Percentiles rank a stretch among this genome's conserved stretches.
These are phyloP conservation scores for Ogataea trehaloabstinens DNA, from an alignment of 805 yeast species.

Conservation along the genomic window DNA sequence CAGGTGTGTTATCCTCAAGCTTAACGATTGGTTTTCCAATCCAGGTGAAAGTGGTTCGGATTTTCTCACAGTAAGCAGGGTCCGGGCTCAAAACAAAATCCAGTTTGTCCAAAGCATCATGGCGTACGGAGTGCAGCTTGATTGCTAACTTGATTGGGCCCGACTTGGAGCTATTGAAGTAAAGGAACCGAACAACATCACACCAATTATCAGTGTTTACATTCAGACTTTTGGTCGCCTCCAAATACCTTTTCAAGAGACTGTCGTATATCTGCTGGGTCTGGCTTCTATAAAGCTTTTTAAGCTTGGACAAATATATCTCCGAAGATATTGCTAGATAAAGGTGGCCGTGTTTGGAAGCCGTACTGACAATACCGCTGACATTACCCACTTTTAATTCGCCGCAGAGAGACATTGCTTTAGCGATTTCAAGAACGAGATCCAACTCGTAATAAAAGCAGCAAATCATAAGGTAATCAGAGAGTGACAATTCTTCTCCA, in stretches of 20 bases:
- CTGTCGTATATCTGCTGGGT: slow-evolving; percentile 2
- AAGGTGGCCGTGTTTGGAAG: slow-evolving; percentile 8
- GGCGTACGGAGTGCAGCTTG: neutral
- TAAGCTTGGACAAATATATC: slow-evolving; percentile 1
- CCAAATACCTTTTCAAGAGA: slow-evolving; percentile 3
- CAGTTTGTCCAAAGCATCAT: neutral
- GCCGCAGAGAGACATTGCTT: slow-evolving; percentile 2
- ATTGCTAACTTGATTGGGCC: neutral
- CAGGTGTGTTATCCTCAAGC: slow-evolving; percentile 4
- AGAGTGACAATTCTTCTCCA: slow-evolving; percentile 4
- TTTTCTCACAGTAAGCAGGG: slow-evolving; percentile 4
- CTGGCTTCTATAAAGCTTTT: neutral
- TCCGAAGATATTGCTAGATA: slow-evolving; percentile 10
- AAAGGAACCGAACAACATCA: slow-evolving; percentile 6
- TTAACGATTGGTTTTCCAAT: slow-evolving; percentile 1
- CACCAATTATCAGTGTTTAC: slow-evolving; percentile 2
- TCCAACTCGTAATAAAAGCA: slow-evolving; percentile 10
- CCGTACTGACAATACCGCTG: slow-evolving; percentile 4
- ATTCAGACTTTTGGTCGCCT: neutral
- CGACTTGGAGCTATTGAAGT: slow-evolving; percentile 5
- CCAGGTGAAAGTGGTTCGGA: slow-evolving; percentile 10
- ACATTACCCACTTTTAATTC: neutral
- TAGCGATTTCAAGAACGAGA: slow-evolving; percentile 3
- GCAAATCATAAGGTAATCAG: slow-evolving; percentile 11
- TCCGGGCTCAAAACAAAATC: slow-evolving; percentile 6